These are phyloP conservation scores for Rhypophila decipiens DNA, from an alignment of 495 filamentous ascomycete genomes.

Conservation along the genomic window DNA sequence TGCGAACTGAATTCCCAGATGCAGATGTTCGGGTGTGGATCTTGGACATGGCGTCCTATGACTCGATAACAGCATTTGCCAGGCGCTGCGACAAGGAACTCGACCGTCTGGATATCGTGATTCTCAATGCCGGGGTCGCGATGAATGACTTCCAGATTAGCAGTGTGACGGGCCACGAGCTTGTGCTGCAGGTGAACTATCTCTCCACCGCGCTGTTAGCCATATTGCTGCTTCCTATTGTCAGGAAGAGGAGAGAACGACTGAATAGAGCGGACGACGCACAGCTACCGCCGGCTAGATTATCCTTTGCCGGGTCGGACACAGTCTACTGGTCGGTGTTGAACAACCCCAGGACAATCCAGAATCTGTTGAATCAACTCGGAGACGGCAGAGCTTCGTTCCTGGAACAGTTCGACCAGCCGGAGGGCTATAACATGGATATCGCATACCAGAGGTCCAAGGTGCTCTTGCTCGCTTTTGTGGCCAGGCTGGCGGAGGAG, in stretches of 20 bases:
- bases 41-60: slow-evolving; percentile 45
- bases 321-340: not conserved
- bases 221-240: slow-evolving; percentile 21
- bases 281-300: not conserved
- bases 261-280: too few species aligned
- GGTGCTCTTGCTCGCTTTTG: slow-evolving; percentile 31
- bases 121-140: slow-evolving; percentile 43
- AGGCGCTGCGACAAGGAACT: slow-evolving; percentile 19
- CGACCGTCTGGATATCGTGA: slow-evolving; percentile 34
- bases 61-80: slow-evolving; percentile 33
- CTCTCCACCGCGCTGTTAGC: slow-evolving; percentile 40
- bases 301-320: not conserved
- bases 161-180: slow-evolving; percentile 14
- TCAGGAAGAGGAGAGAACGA: too few species aligned
- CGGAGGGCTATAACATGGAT: slow-evolving; percentile 17
- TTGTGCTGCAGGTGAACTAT: slow-evolving; percentile 46
- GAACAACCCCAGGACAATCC: too few species aligned
- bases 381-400: not conserved
- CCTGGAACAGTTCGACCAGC: slow-evolving; percentile 29
- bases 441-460: slow-evolving; percentile 24
- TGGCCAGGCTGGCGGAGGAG: slow-evolving; percentile 17
- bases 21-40: slow-evolving; percentile 43
- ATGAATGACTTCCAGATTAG: not conserved
- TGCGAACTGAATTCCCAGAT: slow-evolving; percentile 4
- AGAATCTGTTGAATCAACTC: too few species aligned